These are phyloP conservation scores for Baorangia bicolor DNA, from an alignment of 768 basidiomycete species.

Conservation along the genomic window DNA sequence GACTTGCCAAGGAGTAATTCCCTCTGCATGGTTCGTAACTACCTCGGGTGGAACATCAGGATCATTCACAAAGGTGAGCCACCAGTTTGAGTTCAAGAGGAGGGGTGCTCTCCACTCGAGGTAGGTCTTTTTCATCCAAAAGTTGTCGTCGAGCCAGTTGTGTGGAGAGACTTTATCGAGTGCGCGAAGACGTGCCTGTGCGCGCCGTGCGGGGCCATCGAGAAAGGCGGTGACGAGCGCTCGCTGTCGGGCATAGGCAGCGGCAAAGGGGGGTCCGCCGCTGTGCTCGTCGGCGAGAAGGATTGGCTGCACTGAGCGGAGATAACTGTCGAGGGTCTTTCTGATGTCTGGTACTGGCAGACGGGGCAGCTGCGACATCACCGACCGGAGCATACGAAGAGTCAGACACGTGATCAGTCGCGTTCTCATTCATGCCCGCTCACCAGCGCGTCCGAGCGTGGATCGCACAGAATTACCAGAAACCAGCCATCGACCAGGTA, in stretches of 20 bases:
- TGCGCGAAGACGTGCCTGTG: conserved; percentile 44
- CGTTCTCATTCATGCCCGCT: conserved; percentile 17
- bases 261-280: conserved; percentile 48
- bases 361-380: conserved; percentile 49
- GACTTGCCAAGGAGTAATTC: conserved; percentile 79
- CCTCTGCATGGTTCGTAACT: conserved; percentile 25
- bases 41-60: conserved; percentile 49
- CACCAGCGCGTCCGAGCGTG: conserved; percentile 44
- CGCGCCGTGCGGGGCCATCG: conserved; percentile 9
- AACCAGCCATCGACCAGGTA: conserved; percentile 64
- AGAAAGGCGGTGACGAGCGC: conserved; percentile 20
- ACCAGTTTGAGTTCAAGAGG: conserved; percentile 93
- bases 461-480: conserved; percentile 55
- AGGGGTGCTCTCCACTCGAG: conserved; percentile 85
- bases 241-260: conserved; percentile 20
- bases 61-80: conserved; percentile 85
- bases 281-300: conserved; percentile 70
- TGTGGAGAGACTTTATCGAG: conserved; percentile 79
- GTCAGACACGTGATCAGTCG: conserved; percentile 12
- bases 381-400: conserved; percentile 21
- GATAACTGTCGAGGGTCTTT: conserved; percentile 73
- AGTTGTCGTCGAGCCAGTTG: conserved; percentile 94
- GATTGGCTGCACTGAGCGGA: conserved; percentile 76
- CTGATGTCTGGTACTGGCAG: conserved; percentile 82
- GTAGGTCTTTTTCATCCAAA: conserved; percentile 89